Base-by-base conservation (phyloP, 306 rosid genomes). In the Geum urbanum region DNA sequence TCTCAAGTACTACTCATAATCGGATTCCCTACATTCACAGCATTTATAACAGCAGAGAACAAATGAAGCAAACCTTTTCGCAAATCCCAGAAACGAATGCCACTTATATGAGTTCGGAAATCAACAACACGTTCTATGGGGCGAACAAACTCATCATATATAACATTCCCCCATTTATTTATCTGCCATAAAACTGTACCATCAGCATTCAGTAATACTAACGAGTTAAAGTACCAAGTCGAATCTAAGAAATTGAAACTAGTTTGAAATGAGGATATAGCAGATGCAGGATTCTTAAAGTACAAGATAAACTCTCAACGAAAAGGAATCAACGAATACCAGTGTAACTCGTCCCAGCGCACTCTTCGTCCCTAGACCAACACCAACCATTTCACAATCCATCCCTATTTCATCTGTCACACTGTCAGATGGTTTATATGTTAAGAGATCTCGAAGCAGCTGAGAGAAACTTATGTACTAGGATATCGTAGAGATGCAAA, bases 301-400 rank as follows among this genome's bases (percentile, higher is more conserved):
- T 40, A 70, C 48, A 40, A 27, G 37, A 24, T 74, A 24, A 44
- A n/a, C n/a, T n/a, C n/a, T 14, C 32, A 57, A 52, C 8, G 59
- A 72, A 71, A 66, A 73, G 39, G 66, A 79, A 84, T 70, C 61
- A 63, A 67, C 54, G 52, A 72, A 63, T 90, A 94, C 96, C 95
- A 91, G 84, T 0, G 99, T 85, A 66, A 86, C 91, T 79, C 96
- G 85, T 77, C 96, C 99, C 66, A 91, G 95, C 48, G 99, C 97
- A 65, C 99, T 91, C 83, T 79, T 91, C 85, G 84, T 94, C 74
- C 97, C 97, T 78, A 87, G 86, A 72, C 90, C 82, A 39, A 94
- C 92, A 4, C 99, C 99, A 5, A 94, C 99, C 99, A 94, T 94
- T 86, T 94, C 97, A 73, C 97, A 94, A 81, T 94, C 97, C 91